phyloP scores from a whole-genome alignment of 2,329 filamentous ascomycete genomes.

The Blastomyces silverae region DNA sequence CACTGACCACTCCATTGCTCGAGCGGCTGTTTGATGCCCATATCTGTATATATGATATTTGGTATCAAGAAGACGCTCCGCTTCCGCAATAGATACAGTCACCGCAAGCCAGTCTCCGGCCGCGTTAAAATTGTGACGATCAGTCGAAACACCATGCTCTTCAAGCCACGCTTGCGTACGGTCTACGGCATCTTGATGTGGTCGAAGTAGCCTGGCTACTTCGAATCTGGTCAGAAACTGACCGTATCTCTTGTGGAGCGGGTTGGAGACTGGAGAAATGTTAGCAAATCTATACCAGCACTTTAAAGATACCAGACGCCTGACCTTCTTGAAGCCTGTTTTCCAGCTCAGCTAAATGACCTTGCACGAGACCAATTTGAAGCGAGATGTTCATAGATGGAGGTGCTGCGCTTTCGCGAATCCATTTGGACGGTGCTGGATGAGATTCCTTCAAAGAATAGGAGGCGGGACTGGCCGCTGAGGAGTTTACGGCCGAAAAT shows the following conservation, averaged over 20 bases:
- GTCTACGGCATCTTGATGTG: not conserved
- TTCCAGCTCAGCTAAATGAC: not conserved
- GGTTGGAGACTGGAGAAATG: not conserved
- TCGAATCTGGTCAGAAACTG: constrained; percentile 4
- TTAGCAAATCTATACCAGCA: not conserved
- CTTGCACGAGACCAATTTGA: constrained; percentile 7
- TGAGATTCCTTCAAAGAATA: constrained; percentile 6
- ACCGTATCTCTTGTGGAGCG: constrained; percentile 7
- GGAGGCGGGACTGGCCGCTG: not conserved
- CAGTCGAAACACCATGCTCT: not conserved
- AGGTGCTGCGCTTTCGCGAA: not conserved
- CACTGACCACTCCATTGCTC: constrained; percentile 10
- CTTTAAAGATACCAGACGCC: not conserved
- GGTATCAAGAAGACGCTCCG: constrained; percentile 9
- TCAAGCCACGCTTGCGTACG: constrained; percentile 3
- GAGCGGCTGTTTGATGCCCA: not conserved
- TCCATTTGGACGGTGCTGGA: constrained; percentile 4
- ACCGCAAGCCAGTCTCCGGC: not conserved
- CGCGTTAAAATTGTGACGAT: not conserved
- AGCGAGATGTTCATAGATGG: constrained; percentile 5
- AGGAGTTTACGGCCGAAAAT: not conserved
- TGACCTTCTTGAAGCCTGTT: constrained; percentile 7
- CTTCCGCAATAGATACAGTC: constrained; percentile 4
- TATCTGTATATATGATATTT: constrained; percentile 3
- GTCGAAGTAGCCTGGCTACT: not conserved